Evolutionary conservation across 371 early-diverging fungal species (phyloP), one percentile per base, ranked within the genome.

Genomic region (Batkoa obscura): DNA sequence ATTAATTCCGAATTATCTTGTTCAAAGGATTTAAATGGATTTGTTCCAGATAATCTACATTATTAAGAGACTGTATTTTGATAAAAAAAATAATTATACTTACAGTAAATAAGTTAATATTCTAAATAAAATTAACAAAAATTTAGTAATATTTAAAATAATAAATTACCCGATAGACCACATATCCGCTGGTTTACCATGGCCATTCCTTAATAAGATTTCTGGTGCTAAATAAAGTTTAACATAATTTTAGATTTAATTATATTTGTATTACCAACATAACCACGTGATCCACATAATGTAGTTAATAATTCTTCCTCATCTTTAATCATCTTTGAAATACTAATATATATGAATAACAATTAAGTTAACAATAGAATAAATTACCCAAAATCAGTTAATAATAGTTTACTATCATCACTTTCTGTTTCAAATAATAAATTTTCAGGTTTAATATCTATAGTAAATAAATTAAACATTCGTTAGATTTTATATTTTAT

Each of bases 371-470:
- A n/a, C 30, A 17, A n/a, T 43, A n/a, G 35, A 3, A 15, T 36
- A 9, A 50, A 50, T 56, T 57, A 52, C 23, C 80, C 82, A 66
- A 83, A 79, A 60, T 80, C 79, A 43, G 78, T 75, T 58, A 80
- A 71, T 61, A 78, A 68, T 50, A 83, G 67, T 51, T 70, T 72
- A 3, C 84, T 66, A 51, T 78, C 73, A 31, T 75, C 68, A 13
- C 71, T 64, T 17, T 64, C 58, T 50, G 74, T 73, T 58, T 75
- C 72, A 59, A 82, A 87, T 43, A 87, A 64, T 17, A 87, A 52
- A 59, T 89, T 89, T 63, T 87, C 86, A 10, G 88, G 86, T 59
- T 89, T 86, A 63, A 89, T 66, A 70, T 86, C 87, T 78, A 62
- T 43, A 31, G 13, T 13, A 36, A 50, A n/a, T n/a, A n/a, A n/a